Conservation (phyloP, 1,284 basidiomycete genomes). For the Takashimella tepidaria region DNA sequence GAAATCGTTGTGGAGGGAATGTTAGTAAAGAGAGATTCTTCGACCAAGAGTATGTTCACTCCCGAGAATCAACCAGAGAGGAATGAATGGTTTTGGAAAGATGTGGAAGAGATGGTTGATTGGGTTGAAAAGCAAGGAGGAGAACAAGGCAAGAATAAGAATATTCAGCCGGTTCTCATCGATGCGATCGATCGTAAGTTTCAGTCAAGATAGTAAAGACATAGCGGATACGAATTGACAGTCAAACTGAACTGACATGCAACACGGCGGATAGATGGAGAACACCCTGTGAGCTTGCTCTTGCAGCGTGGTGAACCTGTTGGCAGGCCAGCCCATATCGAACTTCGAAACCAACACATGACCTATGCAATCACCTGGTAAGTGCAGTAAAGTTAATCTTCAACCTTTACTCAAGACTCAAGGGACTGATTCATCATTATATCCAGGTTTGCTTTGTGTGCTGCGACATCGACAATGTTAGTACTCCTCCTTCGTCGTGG, state of each 20-base stretch:
- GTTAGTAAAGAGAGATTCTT: slow-evolving; percentile 69
- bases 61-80: slow-evolving; percentile 78
- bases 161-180: slow-evolving; percentile 76
- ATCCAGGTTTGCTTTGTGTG: slow-evolving; percentile 49
- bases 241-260: too few species aligned
- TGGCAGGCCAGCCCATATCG: slow-evolving; percentile 76
- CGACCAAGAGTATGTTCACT: slow-evolving; percentile 58
- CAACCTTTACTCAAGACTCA: neutral
- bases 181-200: slow-evolving; percentile 59
- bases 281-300: slow-evolving; percentile 61
- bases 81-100: slow-evolving; percentile 88
- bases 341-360: slow-evolving; percentile 89
- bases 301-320: slow-evolving; percentile 74
- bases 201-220: neutral
- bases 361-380: slow-evolving; percentile 96
- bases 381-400: too few species aligned
- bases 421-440: neutral
- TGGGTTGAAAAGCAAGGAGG: too few species aligned
- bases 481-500: slow-evolving; percentile 41
- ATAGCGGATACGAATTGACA: neutral
- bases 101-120: slow-evolving; percentile 74
- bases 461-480: slow-evolving; percentile 49
- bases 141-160: slow-evolving; percentile 56
- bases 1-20: slow-evolving; percentile 52
- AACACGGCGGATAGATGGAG: too few species aligned